Base-by-base conservation (phyloP, 2,329 filamentous ascomycete genomes). In the Clathrospora elynae region DNA sequence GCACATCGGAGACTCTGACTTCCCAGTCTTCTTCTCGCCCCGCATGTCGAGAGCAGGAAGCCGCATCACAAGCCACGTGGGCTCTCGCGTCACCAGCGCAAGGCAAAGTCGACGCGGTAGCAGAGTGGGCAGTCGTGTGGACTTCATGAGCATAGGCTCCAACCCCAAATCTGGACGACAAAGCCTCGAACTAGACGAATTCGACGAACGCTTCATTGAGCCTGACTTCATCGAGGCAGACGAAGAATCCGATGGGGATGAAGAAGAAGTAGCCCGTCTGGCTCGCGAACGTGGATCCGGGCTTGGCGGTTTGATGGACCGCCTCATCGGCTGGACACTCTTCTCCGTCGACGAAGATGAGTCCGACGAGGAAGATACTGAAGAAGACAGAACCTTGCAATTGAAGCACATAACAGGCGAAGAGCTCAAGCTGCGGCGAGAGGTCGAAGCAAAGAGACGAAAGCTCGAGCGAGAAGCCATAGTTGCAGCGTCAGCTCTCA, bases 231-330 rank as follows among this genome's bases (percentile, higher is more conserved):
- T 80, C 17, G 74, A 78, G 14, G 58, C 65, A 4, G 65, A 66
- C 17, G 70, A 67, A 8, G 70, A 73, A 31, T 71, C 68, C 9
- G 68, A 66, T 8, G 70, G 72, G 18, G 78, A 80, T 32, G 80
- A 82, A 54, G 73, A 73, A 16, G 79, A 82, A 55, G 64, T 83
- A 12, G 75, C 76, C 28, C 67, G 73, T 2, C 62, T 83, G 20
- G 78, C 78, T 9, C 67, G 72, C 16, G 73, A 77, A 51, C 68
- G 72, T n/a, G 76, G 75, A 1, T 81, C 79, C 46, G 78, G 80
- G 0, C 62, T 84, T 4, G 81, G 81, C 0, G 68, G 73, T 7
- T 78, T 79, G 74, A 72, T 84, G 55, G 81, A 84, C 51, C 69
- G 75, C 16, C 57, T 84, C 23, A 78, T 84, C 43, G 79, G 79